These are phyloP conservation scores for Cercospora canescens DNA, from an alignment of 2,329 filamentous ascomycete species.

Conservation along the genomic window DNA sequence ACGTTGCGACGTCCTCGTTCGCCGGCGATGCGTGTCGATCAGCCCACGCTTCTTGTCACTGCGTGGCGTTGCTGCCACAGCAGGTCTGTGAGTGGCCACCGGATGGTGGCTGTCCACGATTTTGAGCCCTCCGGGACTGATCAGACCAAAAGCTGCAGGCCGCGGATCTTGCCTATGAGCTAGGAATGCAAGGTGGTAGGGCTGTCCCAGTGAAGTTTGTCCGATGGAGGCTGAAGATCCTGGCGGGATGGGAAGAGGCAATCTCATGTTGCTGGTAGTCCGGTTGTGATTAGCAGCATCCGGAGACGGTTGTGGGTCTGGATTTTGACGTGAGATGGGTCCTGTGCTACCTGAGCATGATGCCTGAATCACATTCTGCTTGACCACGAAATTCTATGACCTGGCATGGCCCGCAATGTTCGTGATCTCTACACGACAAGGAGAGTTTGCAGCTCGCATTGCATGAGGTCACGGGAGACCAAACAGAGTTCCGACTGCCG, in stretches of 20 bases:
- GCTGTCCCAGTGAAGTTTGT: background rate
- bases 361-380: background rate
- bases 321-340: background rate
- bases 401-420: background rate
- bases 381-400: background rate
- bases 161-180: background rate
- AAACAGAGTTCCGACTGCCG: background rate
- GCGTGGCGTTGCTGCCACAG: background rate
- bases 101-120: background rate
- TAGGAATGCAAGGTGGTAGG: background rate
- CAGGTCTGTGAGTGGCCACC: background rate
- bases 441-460: background rate
- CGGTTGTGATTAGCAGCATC: background rate
- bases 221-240: background rate
- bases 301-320: background rate
- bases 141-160: background rate
- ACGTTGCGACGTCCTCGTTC: background rate
- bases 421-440: background rate
- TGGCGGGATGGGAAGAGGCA: background rate
- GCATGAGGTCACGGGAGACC: background rate
- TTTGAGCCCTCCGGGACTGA: background rate
- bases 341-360: background rate
- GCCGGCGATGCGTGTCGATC: conserved; percentile 1
- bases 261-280: background rate
- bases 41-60: conserved; percentile 1